Base-by-base conservation (phyloP, 495 filamentous ascomycete genomes). In the Hypoxylon subgilvum region DNA sequence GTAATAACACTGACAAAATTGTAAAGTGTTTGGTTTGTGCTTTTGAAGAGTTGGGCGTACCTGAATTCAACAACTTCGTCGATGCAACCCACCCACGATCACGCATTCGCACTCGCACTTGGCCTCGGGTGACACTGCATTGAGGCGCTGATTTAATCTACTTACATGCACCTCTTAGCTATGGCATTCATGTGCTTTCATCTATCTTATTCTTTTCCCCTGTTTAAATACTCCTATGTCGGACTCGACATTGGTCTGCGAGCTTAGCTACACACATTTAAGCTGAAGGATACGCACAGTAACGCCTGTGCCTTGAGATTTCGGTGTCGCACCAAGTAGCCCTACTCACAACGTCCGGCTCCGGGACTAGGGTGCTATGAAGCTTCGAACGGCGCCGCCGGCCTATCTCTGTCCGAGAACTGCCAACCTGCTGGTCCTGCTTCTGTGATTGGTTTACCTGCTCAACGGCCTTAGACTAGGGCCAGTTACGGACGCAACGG, bases 371-470 rank as follows among this genome's bases (percentile, higher is more conserved):
- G 23, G 43, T 1, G 6, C 17, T 22, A 44, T 45, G 21, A 47
- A 46, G 16, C 41, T 17, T 42, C 9, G 32, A 21, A 39, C 18
- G 31, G 30, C 18, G 1, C 4, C 21, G 23, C 57, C 57, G 57
- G 57, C 25, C 27, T 47, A 60, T 53, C 57, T 53, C 34, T 47
- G 40, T 12, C 57, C 57, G 57, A 60, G 23, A 19, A 31, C 21
- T 16, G 28, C 35, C 41, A 53, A 42, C 40, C 23, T 52, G 47
- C 14, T 35, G 18, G 13, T 30, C 27, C 14, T 36, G 14, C 35
- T 27, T 27, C 21, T 16, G 8, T 47, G 35, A 53, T 60, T 53
- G 57, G 57, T 9, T 28, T 18, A 36, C 8, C 35, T n/a, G 43
- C 27, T 8, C 21, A 9, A 47, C 42, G 48, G 35, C 49, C 35